These are phyloP conservation scores for Trichoderma cornu-damae DNA, from an alignment of 2,329 filamentous ascomycete genomes.

Conservation along the genomic window DNA sequence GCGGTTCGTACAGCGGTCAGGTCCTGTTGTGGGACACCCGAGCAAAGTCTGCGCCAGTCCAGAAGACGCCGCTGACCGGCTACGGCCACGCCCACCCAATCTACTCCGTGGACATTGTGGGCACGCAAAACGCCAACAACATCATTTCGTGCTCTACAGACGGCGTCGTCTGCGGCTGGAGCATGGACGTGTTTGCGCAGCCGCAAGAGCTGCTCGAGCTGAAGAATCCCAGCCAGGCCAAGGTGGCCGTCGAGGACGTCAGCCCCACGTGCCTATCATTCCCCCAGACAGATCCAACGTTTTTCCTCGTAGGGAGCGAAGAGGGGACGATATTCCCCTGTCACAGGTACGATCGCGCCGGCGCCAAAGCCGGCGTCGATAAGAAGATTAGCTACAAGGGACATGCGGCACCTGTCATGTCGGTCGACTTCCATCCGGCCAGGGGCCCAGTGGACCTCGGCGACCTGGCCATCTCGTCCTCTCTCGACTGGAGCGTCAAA, in stretches of 20 bases:
- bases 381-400: conserved; percentile 81
- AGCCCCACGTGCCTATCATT: conserved; percentile 93
- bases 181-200: conserved; percentile 94
- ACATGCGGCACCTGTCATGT: conserved; percentile 92
- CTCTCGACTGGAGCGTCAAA: conserved; percentile 95
- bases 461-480: conserved; percentile 86
- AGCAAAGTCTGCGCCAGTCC: conserved; percentile 80
- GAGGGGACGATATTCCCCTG: conserved; percentile 96
- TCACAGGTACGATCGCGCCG: conserved; percentile 93
- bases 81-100: conserved; percentile 95
- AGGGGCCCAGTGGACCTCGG: conserved; percentile 90
- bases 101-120: conserved; percentile 91
- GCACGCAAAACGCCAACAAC: conserved; percentile 97
- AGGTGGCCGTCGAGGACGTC: conserved; percentile 75
- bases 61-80: conserved; percentile 92
- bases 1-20: conserved; percentile 93
- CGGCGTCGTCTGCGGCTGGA: conserved; percentile 94
- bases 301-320: conserved; percentile 94
- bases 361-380: conserved; percentile 93
- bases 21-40: conserved; percentile 96
- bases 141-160: conserved; percentile 97
- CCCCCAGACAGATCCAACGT: conserved; percentile 90
- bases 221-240: conserved; percentile 75
- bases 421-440: conserved; percentile 89
- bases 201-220: conserved; percentile 92